Evolutionary conservation across 2,329 filamentous ascomycete genomes (phyloP).

Genomic region (Colletotrichum cereale): DNA sequence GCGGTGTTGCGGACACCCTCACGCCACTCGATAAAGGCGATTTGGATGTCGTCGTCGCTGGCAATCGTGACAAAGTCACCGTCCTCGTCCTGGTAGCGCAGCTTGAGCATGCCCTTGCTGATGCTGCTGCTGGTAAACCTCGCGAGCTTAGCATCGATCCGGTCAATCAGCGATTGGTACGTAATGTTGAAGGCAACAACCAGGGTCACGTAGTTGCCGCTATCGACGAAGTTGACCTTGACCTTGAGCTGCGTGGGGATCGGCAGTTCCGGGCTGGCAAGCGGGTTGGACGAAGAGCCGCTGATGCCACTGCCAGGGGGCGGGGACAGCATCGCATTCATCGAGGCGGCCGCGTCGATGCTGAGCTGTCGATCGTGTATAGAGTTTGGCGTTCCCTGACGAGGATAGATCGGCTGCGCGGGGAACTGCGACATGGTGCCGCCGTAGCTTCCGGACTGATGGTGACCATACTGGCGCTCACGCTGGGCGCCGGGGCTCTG

Average conservation of each 20-base stretch:
- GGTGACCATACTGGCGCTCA: conserved; percentile 63
- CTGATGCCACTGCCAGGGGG: conserved; percentile 53
- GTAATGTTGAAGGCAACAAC: conserved; percentile 96
- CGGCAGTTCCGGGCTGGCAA: conserved; percentile 63
- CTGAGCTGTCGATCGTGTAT: conserved; percentile 53
- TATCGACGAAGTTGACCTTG: conserved; percentile 86
- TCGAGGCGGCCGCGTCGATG: conserved; percentile 51
- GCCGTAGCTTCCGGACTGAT: conserved; percentile 61
- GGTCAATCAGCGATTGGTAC: conserved; percentile 92
- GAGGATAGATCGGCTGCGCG: conserved; percentile 64
- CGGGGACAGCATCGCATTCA: conserved; percentile 58
- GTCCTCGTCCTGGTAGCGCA: conserved; percentile 93
- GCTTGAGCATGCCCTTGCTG: conserved; percentile 82
- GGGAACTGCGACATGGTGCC: conserved; percentile 69
- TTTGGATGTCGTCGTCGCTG: conserved; percentile 95
- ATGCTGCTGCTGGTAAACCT: conserved; percentile 89
- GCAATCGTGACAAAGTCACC: conserved; percentile 94
- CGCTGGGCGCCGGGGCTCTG: conserved; percentile 78
- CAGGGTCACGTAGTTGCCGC: conserved; percentile 90
- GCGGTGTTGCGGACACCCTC: conserved; percentile 72
- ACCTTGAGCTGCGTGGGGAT: conserved; percentile 88
- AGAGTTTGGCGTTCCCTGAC: conserved; percentile 60
- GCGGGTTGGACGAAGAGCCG: conserved; percentile 46
- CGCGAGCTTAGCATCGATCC: conserved; percentile 94
- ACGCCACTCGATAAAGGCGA: conserved; percentile 94